Evolutionary conservation across 129 eudicot species (phyloP), one percentile per base, ranked within the genome.

Genomic region (Erigeron canadensis): DNA sequence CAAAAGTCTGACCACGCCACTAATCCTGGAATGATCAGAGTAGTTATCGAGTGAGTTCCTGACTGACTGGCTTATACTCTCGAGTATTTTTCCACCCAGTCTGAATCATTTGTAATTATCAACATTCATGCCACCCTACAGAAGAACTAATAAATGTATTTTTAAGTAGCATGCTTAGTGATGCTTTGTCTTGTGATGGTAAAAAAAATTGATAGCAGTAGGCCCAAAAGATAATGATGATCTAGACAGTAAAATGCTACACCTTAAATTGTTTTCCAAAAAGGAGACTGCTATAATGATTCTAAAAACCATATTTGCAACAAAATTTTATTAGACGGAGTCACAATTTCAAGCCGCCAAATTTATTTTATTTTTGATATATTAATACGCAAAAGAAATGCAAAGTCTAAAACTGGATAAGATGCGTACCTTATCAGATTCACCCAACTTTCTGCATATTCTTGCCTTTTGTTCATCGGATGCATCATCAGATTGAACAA

Each of bases 401-500:
- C 56, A 67, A 57, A n/a, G n/a, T n/a, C n/a, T n/a, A n/a, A n/a
- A 51, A 16, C 43, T 65, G 63, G 43, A 13, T 45, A 19, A 51
- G 63, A 80, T 15, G 40, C 68, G n/a, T 76, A 94, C 99, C 99
- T 90, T 94, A 74, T 94, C 97, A 10, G 86, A 71, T 85, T 87
- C 91, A 48, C 88, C 99, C 19, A 94, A 54, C 79, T 88, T 90
- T 78, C 83, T 86, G 81, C 85, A 94, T 75, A 94, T 86, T 80
- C 86, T 86, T 66, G 99, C 99, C 77, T 94, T 94, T 85, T 94
- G 96, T 66, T 90, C 97, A 73, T 94, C 99, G 74, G 94, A 69
- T 37, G 88, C 43, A 58, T 94, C 89, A 40, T 82, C 88, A 21
- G 87, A 83, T 69, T 80, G 94, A 50, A 90, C 91, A 55, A 90